Base-by-base conservation (phyloP, 1,284 basidiomycete genomes). In the Flammula alnicola region DNA sequence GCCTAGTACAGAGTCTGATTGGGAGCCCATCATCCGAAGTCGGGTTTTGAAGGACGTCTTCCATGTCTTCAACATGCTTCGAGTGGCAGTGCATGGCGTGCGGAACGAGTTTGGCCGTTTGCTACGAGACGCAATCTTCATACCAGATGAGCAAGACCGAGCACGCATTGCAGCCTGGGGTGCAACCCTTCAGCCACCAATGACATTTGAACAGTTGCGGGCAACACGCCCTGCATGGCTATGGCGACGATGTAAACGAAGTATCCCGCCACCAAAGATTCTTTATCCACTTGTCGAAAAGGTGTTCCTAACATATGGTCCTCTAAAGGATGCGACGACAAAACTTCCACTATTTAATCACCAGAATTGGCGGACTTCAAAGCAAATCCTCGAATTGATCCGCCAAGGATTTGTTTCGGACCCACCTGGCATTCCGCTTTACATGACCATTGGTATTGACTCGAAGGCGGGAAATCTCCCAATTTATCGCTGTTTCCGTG, bases 41-140 rank as follows among this genome's bases (percentile, higher is more conserved):
- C n/a, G n/a, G n/a, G n/a, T n/a, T n/a, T n/a, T n/a, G n/a, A n/a
- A n/a, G n/a, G n/a, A n/a, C n/a, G n/a, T n/a, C n/a, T n/a, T n/a
- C n/a, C n/a, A n/a, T n/a, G n/a, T n/a, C n/a, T n/a, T n/a, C n/a
- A n/a, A n/a, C n/a, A n/a, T n/a, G n/a, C n/a, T n/a, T n/a, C n/a
- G n/a, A n/a, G n/a, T n/a, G n/a, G n/a, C n/a, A n/a, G n/a, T n/a
- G n/a, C n/a, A n/a, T n/a, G n/a, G n/a, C n/a, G n/a, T n/a, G n/a
- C n/a, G n/a, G n/a, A n/a, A n/a, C n/a, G 57, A 56, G 16, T 70
- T 69, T 54, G 48, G 57, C 0, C 30, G 38, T 27, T 60, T 60
- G 11, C 50, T 68, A 12, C 61, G 58, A 8, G 64, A 68, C 59
- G 64, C 65, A 2, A 56, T 68, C 2, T 64, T 69, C 27, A 56